These are phyloP conservation scores for Blastobotrys serpentis DNA, from an alignment of 1,139 yeast genomes.

Conservation along the genomic window DNA sequence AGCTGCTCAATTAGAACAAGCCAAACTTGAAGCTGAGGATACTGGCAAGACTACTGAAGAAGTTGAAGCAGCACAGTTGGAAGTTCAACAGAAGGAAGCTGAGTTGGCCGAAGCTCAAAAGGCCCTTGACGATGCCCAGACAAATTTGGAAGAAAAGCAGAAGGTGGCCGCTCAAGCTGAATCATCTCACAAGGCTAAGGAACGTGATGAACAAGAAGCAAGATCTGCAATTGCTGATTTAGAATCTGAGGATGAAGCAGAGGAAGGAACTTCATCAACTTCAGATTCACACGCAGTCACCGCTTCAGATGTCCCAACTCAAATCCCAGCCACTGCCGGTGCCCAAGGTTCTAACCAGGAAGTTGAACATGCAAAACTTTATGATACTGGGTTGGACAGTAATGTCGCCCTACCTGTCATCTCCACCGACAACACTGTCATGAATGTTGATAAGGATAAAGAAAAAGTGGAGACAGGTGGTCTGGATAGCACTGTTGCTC, in stretches of 20 bases:
- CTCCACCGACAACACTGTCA: slow-evolving; percentile 7
- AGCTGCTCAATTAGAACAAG: slow-evolving; percentile 33
- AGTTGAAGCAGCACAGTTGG: slow-evolving; percentile 25
- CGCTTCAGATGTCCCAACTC: neutral
- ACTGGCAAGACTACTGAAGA: slow-evolving; percentile 30
- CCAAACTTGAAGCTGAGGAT: slow-evolving; percentile 30
- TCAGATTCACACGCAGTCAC: slow-evolving; percentile 1
- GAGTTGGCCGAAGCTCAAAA: slow-evolving; percentile 27
- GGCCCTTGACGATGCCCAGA: slow-evolving; percentile 16
- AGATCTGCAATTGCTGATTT: slow-evolving; percentile 8
- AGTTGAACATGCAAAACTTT: neutral
- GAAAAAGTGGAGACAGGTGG: neutral
- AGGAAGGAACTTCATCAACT: slow-evolving; percentile 12
- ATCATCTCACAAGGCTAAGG: slow-evolving; percentile 13
- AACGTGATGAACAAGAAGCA: slow-evolving; percentile 14
- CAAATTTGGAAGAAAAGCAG: slow-evolving; percentile 8
- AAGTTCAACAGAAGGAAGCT: slow-evolving; percentile 24
- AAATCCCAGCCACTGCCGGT: neutral
- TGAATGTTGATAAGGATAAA: slow-evolving; percentile 10
- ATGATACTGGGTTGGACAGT: slow-evolving; percentile 6
- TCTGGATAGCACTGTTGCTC: slow-evolving; percentile 5
- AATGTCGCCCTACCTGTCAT: slow-evolving; percentile 7
- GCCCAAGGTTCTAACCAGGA: neutral
- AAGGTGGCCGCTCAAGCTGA: slow-evolving; percentile 6
- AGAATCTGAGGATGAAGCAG: slow-evolving; percentile 17